Evolutionary conservation across 2,329 filamentous ascomycete species (phyloP).

Genomic region (Cladosporium sp.): DNA sequence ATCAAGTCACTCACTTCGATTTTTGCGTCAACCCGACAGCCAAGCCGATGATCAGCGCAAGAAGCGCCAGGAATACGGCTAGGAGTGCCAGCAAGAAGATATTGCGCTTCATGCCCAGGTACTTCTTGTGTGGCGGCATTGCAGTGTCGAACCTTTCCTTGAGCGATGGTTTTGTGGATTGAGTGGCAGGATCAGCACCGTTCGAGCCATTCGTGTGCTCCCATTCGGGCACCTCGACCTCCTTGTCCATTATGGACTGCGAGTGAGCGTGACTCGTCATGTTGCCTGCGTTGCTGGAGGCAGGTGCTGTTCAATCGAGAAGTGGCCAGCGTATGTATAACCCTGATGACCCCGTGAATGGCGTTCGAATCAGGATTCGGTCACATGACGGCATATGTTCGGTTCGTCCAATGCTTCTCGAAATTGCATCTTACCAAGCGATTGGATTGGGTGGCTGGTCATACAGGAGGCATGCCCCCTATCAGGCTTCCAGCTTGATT

Average conservation of each 20-base stretch:
- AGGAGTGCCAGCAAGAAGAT: constrained; percentile 42
- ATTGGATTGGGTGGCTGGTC: constrained; percentile 3
- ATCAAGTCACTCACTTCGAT: constrained; percentile 20
- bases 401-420: background rate
- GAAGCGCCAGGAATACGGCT: constrained; percentile 37
- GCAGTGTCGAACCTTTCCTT: constrained; percentile 37
- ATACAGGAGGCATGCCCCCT: constrained; percentile 4
- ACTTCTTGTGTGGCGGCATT: constrained; percentile 43
- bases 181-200: background rate
- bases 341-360: too few species aligned
- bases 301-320: background rate
- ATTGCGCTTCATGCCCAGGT: constrained; percentile 43
- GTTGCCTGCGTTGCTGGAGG: background rate
- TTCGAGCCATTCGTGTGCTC: constrained; percentile 24
- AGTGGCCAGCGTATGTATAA: background rate
- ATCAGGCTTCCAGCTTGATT: constrained; percentile 6
- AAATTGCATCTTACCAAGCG: background rate
- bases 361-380: background rate
- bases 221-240: constrained; percentile 33
- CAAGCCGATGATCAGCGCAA: constrained; percentile 47
- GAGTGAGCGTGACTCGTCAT: constrained; percentile 7
- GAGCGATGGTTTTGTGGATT: background rate
- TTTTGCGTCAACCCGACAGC: constrained; percentile 41
- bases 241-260: constrained; percentile 17
- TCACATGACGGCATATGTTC: constrained; percentile 2